Evolutionary conservation across 352 stramenopile species (phyloP), one percentile per base, ranked within the genome.

Genomic region (Discostella stelligera): DNA sequence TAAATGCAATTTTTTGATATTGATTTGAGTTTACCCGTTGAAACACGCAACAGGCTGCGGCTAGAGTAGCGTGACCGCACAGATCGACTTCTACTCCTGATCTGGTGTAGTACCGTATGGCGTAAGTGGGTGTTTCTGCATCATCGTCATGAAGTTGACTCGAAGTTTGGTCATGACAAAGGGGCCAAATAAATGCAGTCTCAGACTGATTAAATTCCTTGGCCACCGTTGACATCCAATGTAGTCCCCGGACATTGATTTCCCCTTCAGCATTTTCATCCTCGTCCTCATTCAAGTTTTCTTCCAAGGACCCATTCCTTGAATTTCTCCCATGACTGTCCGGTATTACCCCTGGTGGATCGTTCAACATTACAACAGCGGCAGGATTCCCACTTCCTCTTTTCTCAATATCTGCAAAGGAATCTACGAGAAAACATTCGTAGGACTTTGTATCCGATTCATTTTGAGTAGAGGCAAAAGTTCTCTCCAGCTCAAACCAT

Each of bases 201-300:
- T 98, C 94, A 37, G 90, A 94, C 21, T 98, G 72, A 71, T 98
- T 97, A 68, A 97, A 96, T 79, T 98, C 94, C 58, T 87, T 88
- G 21, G 93, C 95, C 20, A 98, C 92, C 10, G 74, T 83, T 49
- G 91, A 66, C 83, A 94, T 93, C 82, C 85, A 94, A 39, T 67
- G 64, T 8, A 77, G 58, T 49, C 59, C 66, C 6, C 59, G 44
- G 30, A 46, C 37, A 74, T 59, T 52, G 41, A 41, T 50, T 48
- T 75, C 44, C 13, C 74, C 66, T 46, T 77, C 65, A 18, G 67
- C 55, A 2, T 37, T 30, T 59, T 84, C 54, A 59, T 48, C 56
- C 58, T 79, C 63, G 14, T 76, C 66, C 25, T 78, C 70, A 44
- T 44, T 44, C 37, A 44, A 44, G 37, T 44, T 14, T 49, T 75